Evolutionary conservation across 192 early-diverging fungal genomes (phyloP), one percentile per base, ranked within the genome.

Genomic region (Dissophora globulifera): DNA sequence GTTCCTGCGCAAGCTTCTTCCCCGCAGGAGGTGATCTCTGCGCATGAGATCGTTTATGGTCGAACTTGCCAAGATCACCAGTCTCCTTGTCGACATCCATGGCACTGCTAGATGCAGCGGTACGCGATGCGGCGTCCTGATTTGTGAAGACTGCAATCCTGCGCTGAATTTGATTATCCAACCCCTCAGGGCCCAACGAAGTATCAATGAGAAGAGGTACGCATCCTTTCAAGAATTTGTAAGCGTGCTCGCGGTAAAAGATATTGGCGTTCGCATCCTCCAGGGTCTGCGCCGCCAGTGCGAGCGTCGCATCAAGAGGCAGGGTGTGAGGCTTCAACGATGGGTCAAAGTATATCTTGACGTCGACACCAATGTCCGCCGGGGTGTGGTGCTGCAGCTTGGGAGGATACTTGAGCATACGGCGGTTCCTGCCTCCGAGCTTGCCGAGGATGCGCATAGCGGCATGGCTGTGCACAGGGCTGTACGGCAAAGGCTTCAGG

Each of bases 381-480:
- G 81, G 81, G 12, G 67, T 48, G 10, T 74, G 61, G 45, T 76
- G 75, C 23, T 70, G 51, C 29, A 91, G 76, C 33, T 83, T 80
- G 33, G 87, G 87, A 17, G 92, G 88, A 35, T 88, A 89, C 52
- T 88, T 87, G 20, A 98, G 79, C 84, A 95, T 88, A 31, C 93
- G 82, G 45, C 97, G 87, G 79, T 99, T 99, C 25, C 96, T 82
- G 2, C 98, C 98, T n/a, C 98, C 98, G 29, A 99, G 88, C 75
- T 99, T 98, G 10, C 98, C 98, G 1, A 99, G 82, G 50, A 99
- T 98, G 16, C 94, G 84, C 62, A 95, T 89, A 4, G 97, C 93
- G 3, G 91, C 89, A 60, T 93, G 88, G 30, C 91, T 92, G 62
- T 97, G 94, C 11, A 82, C 78, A 23, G 86, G 89, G 58, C 90